A percentile compares a stretch with the other conserved stretches of the same genome.
Evolutionary conservation across 306 rosid genomes (phyloP).

Genomic region (Arachis hypogaea): DNA sequence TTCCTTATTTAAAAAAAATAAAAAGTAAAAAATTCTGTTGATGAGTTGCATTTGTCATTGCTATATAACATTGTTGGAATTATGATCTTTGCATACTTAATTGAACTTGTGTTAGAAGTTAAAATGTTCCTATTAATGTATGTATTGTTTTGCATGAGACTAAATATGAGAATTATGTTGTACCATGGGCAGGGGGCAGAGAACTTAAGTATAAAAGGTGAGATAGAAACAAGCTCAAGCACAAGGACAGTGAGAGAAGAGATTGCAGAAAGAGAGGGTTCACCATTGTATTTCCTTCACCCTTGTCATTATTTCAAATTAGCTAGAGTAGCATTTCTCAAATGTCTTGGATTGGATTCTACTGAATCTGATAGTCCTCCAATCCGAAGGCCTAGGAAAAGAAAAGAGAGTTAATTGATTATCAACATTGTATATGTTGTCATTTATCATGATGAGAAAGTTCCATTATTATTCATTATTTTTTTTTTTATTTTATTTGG

Average conservation of each 20-base stretch:
- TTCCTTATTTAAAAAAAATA: background rate
- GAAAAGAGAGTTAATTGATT: conserved; percentile 44
- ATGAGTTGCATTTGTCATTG: conserved; percentile 2
- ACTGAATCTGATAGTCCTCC: conserved; percentile 54
- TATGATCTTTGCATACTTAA: background rate
- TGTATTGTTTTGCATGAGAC: background rate
- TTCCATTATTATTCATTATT: background rate
- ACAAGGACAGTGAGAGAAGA: conserved; percentile 51
- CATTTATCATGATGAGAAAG: background rate
- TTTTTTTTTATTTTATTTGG: background rate
- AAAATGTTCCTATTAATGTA: background rate
- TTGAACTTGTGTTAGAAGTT: conserved; percentile 12
- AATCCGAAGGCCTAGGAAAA: conserved; percentile 44
- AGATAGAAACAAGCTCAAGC: conserved; percentile 50
- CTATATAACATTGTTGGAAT: background rate
- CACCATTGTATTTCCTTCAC: conserved; percentile 58
- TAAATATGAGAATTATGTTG: conserved; percentile 12
- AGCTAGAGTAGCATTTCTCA: conserved; percentile 74
- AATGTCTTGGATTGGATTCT: conserved; percentile 76
- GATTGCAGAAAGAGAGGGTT: conserved; percentile 48
- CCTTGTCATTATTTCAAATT: conserved; percentile 75
- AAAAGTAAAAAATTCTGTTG: background rate
- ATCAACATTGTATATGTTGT: background rate
- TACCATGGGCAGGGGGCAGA: conserved; percentile 53
- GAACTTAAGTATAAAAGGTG: conserved; percentile 53